phyloP scores from a whole-genome alignment of 2,329 filamentous ascomycete genomes.

The Trichoderma brevicompactum region DNA sequence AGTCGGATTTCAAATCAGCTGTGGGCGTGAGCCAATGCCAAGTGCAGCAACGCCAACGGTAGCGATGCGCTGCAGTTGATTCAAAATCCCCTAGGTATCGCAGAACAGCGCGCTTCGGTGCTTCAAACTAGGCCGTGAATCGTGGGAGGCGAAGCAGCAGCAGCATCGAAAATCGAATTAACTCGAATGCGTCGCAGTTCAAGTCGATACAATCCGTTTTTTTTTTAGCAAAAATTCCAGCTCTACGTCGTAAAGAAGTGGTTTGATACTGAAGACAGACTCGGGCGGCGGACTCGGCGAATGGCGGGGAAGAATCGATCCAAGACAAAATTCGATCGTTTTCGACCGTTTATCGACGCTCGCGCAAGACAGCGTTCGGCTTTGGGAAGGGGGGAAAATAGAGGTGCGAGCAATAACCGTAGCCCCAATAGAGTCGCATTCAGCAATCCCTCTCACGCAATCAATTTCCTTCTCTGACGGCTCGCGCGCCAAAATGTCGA shows the following conservation, averaged over 20 bases:
- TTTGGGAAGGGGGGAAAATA: no score
- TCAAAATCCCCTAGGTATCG: background rate
- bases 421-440: no score
- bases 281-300: background rate
- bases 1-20: background rate
- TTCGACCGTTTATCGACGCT: background rate
- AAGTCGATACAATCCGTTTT: background rate
- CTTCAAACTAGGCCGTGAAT: background rate
- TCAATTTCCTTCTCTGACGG: background rate
- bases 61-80: background rate
- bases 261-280: background rate
- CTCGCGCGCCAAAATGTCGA: background rate
- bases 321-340: background rate
- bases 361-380: background rate
- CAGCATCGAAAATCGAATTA: background rate
- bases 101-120: conserved; percentile 9
- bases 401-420: no score
- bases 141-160: background rate
- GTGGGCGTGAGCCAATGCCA: background rate
- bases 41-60: background rate
- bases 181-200: background rate
- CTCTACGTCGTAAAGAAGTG: background rate
- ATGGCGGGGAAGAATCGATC: conserved; percentile 2
- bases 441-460: background rate
- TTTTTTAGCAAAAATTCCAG: background rate